These are phyloP conservation scores for Arachis hypogaea DNA, from an alignment of 306 rosid species.

Conservation along the genomic window DNA sequence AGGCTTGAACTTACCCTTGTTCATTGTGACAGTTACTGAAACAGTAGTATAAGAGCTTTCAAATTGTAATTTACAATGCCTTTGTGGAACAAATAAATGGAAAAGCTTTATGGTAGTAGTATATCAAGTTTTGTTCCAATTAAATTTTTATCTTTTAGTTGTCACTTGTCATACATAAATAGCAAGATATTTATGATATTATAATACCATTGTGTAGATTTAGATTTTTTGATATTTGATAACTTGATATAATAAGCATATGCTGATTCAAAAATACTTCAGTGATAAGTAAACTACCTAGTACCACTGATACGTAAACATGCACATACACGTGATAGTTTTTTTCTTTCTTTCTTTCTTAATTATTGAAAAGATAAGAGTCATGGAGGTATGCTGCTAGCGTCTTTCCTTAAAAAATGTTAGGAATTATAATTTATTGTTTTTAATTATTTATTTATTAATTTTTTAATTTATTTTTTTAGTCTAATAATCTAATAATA, in stretches of 20 bases:
- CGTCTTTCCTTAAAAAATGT: too few species aligned
- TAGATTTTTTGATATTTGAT: slow-evolving; percentile 16
- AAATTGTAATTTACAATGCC: neutral
- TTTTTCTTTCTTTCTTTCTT: neutral
- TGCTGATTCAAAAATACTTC: slow-evolving; percentile 30
- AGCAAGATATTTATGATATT: neutral
- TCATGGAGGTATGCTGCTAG: too few species aligned
- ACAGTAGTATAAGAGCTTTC: slow-evolving; percentile 9
- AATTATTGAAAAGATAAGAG: too few species aligned
- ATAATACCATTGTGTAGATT: neutral
- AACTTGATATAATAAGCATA: neutral
- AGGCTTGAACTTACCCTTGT: slow-evolving; percentile 61
- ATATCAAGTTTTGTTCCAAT: slow-evolving; percentile 15
- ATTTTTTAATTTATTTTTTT: too few species aligned
- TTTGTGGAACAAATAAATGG: neutral
- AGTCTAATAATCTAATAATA: too few species aligned
- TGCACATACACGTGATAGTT: slow-evolving; percentile 21
- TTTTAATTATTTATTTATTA: too few species aligned
- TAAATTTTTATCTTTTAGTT: neutral
- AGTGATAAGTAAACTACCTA: slow-evolving; percentile 40
- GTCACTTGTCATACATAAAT: neutral
- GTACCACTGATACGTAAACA: slow-evolving; percentile 41
- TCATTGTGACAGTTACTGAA: slow-evolving; percentile 35
- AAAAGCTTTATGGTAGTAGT: neutral
- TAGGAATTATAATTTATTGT: too few species aligned